Conservation (phyloP, 306 rosid species). For the Rubus idaeus region DNA sequence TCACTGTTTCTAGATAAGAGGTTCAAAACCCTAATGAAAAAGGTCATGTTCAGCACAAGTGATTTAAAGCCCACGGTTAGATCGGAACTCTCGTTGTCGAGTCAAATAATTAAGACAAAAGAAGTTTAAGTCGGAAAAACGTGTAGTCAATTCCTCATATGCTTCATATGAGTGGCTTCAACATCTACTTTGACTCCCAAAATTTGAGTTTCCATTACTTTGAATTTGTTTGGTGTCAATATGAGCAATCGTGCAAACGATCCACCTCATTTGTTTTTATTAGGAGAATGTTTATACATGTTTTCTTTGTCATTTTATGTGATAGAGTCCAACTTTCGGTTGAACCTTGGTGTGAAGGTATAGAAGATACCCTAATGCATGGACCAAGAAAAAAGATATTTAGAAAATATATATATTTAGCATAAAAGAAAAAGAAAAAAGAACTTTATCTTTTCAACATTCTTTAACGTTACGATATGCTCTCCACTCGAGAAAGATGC, state of each 20-base stretch:
- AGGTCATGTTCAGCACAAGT: neutral
- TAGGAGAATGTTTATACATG: slow-evolving; percentile 12
- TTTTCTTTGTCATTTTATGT: neutral
- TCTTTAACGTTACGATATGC: neutral
- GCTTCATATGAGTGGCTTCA: neutral
- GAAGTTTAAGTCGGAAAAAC: slow-evolving; percentile 33
- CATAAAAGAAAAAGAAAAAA: neutral
- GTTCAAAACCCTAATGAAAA: slow-evolving; percentile 5
- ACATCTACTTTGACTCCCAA: neutral
- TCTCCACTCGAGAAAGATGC: too few species aligned
- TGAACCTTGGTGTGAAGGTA: slow-evolving; percentile 33
- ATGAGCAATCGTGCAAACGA: neutral
- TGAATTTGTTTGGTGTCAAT: neutral
- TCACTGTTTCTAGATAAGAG: slow-evolving; percentile 7
- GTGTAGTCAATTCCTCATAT: slow-evolving; percentile 26
- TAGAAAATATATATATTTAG: neutral
- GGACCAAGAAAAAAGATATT: slow-evolving; percentile 19
- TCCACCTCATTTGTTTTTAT: slow-evolving; percentile 16
- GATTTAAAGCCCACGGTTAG: slow-evolving; percentile 34
- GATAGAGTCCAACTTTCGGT: slow-evolving; percentile 39
- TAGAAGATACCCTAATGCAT: slow-evolving; percentile 27
- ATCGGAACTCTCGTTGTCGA: neutral
- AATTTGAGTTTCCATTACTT: neutral
- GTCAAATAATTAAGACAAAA: neutral
- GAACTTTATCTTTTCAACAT: neutral